Conservation (phyloP, 352 stramenopile species). For the Phytophthora colocasiae region DNA sequence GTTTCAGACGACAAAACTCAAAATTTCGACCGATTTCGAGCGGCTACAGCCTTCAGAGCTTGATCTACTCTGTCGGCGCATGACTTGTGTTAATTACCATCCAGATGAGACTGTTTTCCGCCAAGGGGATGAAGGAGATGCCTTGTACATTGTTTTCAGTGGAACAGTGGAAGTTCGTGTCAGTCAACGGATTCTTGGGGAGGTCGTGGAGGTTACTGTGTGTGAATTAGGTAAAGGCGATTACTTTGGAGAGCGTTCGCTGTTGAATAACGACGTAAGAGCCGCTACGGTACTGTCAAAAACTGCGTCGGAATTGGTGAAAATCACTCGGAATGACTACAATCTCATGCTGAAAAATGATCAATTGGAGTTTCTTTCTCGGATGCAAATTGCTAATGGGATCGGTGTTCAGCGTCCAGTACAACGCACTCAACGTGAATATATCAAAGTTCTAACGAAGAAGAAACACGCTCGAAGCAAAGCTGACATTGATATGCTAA, state of each 20-base stretch:
- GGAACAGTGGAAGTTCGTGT: constrained; percentile 71
- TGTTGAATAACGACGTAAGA: constrained; percentile 66
- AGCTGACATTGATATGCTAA: constrained; percentile 66
- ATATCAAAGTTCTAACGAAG: constrained; percentile 66
- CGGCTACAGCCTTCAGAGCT: constrained; percentile 63
- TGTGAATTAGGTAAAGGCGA: constrained; percentile 72
- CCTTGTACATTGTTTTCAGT: constrained; percentile 75
- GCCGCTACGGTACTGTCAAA: constrained; percentile 71
- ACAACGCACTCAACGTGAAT: constrained; percentile 54
- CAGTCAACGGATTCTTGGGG: constrained; percentile 62
- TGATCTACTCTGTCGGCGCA: constrained; percentile 66
- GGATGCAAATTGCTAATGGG: constrained; percentile 63
- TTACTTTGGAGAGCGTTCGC: constrained; percentile 76
- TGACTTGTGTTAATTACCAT: constrained; percentile 56
- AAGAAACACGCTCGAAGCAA: constrained; percentile 55
- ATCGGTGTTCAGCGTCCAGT: constrained; percentile 24
- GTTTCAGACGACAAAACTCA: constrained; percentile 82
- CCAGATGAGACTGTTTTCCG: constrained; percentile 68
- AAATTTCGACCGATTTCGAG: constrained; percentile 79
- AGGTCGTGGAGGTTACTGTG: constrained; percentile 73
- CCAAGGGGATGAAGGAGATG: constrained; percentile 76
- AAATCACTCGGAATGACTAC: constrained; percentile 75
- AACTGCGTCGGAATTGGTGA: constrained; percentile 59
- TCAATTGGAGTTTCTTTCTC: constrained; percentile 71
- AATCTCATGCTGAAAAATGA: constrained; percentile 79